A percentile compares a stretch with the other conserved stretches of the same genome.
Conservation (phyloP, 2,329 filamentous ascomycete species). For the Coniella lustricola region DNA sequence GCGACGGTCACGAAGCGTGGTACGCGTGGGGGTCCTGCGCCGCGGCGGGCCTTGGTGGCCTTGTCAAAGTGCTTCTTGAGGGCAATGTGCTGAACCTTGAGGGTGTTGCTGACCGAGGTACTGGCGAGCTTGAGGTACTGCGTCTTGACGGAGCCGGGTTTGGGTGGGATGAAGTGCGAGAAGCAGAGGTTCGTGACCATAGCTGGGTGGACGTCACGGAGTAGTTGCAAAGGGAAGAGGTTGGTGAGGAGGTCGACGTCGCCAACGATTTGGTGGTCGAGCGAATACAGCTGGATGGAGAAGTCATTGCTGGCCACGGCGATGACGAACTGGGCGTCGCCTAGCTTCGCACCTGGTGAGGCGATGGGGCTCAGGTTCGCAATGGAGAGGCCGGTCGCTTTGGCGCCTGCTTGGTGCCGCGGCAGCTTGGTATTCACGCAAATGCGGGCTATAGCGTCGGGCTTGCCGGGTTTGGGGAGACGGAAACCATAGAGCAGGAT, state of each 20-base stretch:
- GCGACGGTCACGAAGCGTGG: constrained; percentile 65
- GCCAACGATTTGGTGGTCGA: constrained; percentile 55
- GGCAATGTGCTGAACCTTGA: constrained; percentile 73
- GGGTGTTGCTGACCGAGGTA: constrained; percentile 71
- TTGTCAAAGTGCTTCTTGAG: constrained; percentile 43
- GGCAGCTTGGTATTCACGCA: constrained; percentile 53
- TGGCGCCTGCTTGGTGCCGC: constrained; percentile 42
- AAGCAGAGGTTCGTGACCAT: constrained; percentile 55
- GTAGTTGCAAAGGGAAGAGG: constrained; percentile 44
- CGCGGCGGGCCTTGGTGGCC: constrained; percentile 26
- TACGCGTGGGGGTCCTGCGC: constrained; percentile 34
- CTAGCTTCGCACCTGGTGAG: constrained; percentile 41
- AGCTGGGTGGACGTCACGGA: constrained; percentile 48
- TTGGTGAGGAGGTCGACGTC: constrained; percentile 43
- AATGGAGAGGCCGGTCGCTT: constrained; percentile 72
- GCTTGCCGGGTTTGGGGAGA: constrained; percentile 33
- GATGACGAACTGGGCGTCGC: constrained; percentile 69
- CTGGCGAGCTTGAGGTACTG: constrained; percentile 72
- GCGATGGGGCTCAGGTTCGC: constrained; percentile 56
- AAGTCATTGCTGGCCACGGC: constrained; percentile 75
- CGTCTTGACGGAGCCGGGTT: constrained; percentile 38
- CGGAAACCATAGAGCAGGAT: constrained; percentile 51
- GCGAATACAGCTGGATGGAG: constrained; percentile 69
- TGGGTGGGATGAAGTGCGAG: constrained; percentile 50
- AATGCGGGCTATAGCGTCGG: constrained; percentile 37